phyloP scores from a whole-genome alignment of 805 yeast species.

The Priceomyces melissophilus region DNA sequence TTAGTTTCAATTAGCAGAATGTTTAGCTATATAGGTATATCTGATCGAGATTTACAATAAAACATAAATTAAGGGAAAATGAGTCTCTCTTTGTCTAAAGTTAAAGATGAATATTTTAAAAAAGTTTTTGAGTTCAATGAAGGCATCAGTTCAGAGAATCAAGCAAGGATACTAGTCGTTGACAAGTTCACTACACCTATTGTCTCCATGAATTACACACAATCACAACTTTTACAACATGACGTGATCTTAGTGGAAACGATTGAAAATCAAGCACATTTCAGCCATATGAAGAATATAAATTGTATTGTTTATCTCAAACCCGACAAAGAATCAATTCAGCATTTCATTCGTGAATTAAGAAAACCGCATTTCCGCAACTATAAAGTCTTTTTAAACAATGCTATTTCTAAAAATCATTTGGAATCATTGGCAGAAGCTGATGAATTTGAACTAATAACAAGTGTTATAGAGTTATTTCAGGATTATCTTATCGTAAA shows the following conservation, averaged over 20 bases:
- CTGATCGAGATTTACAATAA: too few relatives aligned
- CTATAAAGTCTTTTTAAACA: constrained; percentile 77
- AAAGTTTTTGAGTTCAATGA: constrained; percentile 22
- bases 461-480: constrained; percentile 75
- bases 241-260: constrained; percentile 81
- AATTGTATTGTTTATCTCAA: constrained; percentile 76
- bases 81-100: constrained; percentile 26
- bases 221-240: constrained; percentile 73
- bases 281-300: constrained; percentile 63
- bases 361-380: constrained; percentile 72
- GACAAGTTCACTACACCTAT: constrained; percentile 80
- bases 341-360: constrained; percentile 61
- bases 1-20: too few relatives aligned
- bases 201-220: constrained; percentile 86
- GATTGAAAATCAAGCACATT: constrained; percentile 52
- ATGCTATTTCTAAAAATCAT: constrained; percentile 68
- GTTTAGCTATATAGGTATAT: too few relatives aligned
- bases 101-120: constrained; percentile 28
- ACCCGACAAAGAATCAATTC: constrained; percentile 66
- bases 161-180: constrained; percentile 71
- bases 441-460: constrained; percentile 80
- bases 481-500: constrained; percentile 79
- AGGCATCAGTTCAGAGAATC: constrained; percentile 17
- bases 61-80: constrained; percentile 7
- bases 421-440: constrained; percentile 86